Percentiles rank a stretch among this genome's conserved stretches.
phyloP scores from a whole-genome alignment of 192 early-diverging fungal species.

The Dimargaris xerosporica region DNA sequence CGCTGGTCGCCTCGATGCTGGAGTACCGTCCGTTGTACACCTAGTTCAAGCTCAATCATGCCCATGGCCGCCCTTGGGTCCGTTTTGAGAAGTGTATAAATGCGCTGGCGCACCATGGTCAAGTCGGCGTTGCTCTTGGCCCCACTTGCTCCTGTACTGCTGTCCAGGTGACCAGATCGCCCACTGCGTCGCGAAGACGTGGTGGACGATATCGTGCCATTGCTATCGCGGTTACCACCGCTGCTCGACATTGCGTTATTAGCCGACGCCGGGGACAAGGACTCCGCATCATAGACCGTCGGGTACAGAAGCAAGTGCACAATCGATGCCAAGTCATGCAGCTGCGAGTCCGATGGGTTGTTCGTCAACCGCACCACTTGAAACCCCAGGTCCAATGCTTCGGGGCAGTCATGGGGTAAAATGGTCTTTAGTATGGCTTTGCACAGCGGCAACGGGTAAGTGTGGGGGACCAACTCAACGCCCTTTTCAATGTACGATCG shows the following conservation, averaged over 20 bases:
- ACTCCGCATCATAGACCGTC: slow-evolving; percentile 49
- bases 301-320: slow-evolving; percentile 54
- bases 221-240: too few relatives aligned
- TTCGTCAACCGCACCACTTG: slow-evolving; percentile 19
- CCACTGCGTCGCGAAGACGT: neutral
- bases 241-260: too few relatives aligned
- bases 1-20: slow-evolving; percentile 25
- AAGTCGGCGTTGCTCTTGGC: slow-evolving; percentile 13
- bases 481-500: slow-evolving; percentile 23
- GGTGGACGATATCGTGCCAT: too few relatives aligned
- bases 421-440: slow-evolving; percentile 25
- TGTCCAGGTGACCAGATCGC: neutral
- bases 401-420: slow-evolving; percentile 32
- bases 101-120: slow-evolving; percentile 18
- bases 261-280: slow-evolving; percentile 1
- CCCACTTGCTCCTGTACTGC: neutral
- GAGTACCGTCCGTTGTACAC: slow-evolving; percentile 28
- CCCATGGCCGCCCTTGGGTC: slow-evolving; percentile 24
- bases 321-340: slow-evolving; percentile 27
- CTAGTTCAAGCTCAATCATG: slow-evolving; percentile 31
- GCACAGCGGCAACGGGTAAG: slow-evolving; percentile 23
- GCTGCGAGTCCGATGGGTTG: slow-evolving; percentile 1
- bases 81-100: slow-evolving; percentile 22
- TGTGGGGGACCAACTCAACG: slow-evolving; percentile 18
- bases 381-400: slow-evolving; percentile 24